Conservation (phyloP, 148 eudicot species). For the Nepenthes mirabilis region DNA sequence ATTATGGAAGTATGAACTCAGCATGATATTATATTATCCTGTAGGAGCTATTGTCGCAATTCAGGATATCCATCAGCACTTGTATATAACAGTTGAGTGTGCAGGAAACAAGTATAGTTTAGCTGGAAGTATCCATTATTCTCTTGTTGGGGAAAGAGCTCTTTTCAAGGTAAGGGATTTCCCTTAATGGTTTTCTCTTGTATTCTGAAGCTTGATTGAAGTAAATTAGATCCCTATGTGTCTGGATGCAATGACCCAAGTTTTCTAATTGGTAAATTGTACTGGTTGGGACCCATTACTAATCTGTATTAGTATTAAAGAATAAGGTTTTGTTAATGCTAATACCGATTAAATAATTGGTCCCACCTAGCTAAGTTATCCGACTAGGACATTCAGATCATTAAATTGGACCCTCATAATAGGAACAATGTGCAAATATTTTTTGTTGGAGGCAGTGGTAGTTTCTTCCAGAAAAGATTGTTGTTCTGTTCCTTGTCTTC, state of each 20-base stretch:
- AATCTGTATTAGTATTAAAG: no score
- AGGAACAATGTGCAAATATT: background rate
- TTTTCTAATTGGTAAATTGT: no score
- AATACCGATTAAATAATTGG: no score
- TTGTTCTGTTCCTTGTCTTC: background rate
- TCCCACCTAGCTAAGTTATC: no score
- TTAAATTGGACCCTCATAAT: no score
- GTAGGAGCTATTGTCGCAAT: constrained; percentile 82
- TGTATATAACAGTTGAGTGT: constrained; percentile 63
- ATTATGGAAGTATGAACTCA: constrained; percentile 4
- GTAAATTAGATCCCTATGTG: no score
- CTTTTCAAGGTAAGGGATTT: constrained; percentile 66
- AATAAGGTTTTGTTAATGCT: no score
- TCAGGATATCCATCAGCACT: constrained; percentile 81
- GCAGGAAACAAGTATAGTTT: constrained; percentile 46
- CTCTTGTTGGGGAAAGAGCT: constrained; percentile 68
- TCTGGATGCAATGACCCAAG: no score
- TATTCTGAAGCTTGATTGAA: background rate
- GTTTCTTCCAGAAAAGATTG: background rate
- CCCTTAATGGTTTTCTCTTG: background rate
- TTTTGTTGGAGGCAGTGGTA: background rate
- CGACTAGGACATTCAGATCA: no score
- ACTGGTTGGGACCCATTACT: no score
- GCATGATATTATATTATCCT: constrained; percentile 10
- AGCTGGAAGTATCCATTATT: constrained; percentile 70